Evolutionary conservation across 148 eudicot genomes (phyloP).

Genomic region (Chenopodium suecicum): DNA sequence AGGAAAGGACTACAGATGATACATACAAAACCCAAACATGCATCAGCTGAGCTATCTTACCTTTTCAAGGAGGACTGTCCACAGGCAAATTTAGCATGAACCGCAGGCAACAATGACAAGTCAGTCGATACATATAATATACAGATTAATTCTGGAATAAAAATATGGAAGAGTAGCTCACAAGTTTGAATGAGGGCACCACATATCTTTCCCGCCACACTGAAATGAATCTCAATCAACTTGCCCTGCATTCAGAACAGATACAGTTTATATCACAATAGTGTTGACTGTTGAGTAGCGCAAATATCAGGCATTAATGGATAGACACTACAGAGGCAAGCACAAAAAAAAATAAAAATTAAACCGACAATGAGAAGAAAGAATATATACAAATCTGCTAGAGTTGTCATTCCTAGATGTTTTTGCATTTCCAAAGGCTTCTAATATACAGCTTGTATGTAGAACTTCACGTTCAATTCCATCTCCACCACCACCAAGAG

Average conservation of each 20-base stretch:
- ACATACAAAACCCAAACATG: slow-evolving; percentile 5
- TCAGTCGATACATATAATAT: slow-evolving; percentile 13
- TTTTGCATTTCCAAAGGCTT: slow-evolving; percentile 97
- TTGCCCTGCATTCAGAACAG: slow-evolving; percentile 62
- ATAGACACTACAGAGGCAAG: not conserved
- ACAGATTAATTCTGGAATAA: not conserved
- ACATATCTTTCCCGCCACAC: slow-evolving; percentile 66
- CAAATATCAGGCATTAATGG: not conserved
- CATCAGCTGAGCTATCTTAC: slow-evolving; percentile 32
- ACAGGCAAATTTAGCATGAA: slow-evolving; percentile 25
- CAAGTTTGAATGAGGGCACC: slow-evolving; percentile 92
- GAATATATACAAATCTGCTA: slow-evolving; percentile 73
- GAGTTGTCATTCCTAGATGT: slow-evolving; percentile 87
- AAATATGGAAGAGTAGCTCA: slow-evolving; percentile 38
- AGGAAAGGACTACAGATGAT: not conserved
- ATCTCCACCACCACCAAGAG: slow-evolving; percentile 69
- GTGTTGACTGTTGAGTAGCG: not conserved
- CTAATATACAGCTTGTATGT: slow-evolving; percentile 72
- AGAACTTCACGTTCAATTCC: slow-evolving; percentile 74
- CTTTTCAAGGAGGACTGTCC: slow-evolving; percentile 87
- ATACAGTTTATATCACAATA: not conserved
- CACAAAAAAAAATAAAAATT: not conserved
- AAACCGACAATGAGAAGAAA: slow-evolving; percentile 8
- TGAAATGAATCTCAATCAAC: slow-evolving; percentile 84
- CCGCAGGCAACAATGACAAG: slow-evolving; percentile 17